Evolutionary conservation across 2,329 filamentous ascomycete genomes (phyloP).

Genomic region (Fonsecaea pedrosoi): DNA sequence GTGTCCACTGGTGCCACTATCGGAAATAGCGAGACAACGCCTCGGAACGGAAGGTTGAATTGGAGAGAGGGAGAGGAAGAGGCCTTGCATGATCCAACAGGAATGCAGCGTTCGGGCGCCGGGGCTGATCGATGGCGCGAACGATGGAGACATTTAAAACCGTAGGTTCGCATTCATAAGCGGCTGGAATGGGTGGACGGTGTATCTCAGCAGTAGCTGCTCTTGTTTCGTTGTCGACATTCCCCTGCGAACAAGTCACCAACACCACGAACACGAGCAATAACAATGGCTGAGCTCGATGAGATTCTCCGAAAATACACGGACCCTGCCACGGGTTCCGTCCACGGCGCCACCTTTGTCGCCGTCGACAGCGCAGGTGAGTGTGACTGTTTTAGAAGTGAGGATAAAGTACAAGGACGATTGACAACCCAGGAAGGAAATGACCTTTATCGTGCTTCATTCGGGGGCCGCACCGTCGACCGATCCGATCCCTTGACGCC

Average conservation of each 20-base stretch:
- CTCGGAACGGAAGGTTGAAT: not conserved
- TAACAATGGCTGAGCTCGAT: conserved; percentile 20
- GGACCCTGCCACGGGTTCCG: conserved; percentile 17
- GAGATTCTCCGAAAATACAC: conserved; percentile 25
- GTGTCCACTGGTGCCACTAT: not conserved
- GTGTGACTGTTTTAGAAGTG: not conserved
- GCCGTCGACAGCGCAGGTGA: conserved; percentile 24
- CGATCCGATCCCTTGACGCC: conserved; percentile 27
- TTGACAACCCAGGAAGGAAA: conserved; percentile 12
- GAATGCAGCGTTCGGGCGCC: not conserved
- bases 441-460: conserved; percentile 13
- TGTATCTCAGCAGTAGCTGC: not conserved
- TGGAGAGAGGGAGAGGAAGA: not conserved
- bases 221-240: not conserved
- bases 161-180: not conserved
- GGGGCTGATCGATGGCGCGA: not conserved
- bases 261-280: not conserved
- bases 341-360: conserved; percentile 24
- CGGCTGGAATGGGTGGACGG: not conserved
- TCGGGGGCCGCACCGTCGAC: conserved; percentile 15
- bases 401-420: not conserved
- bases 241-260: not conserved
- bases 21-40: not conserved
- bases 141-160: not conserved
- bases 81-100: not conserved